phyloP scores from a whole-genome alignment of 2,329 filamentous ascomycete species.

The Apiospora marii region DNA sequence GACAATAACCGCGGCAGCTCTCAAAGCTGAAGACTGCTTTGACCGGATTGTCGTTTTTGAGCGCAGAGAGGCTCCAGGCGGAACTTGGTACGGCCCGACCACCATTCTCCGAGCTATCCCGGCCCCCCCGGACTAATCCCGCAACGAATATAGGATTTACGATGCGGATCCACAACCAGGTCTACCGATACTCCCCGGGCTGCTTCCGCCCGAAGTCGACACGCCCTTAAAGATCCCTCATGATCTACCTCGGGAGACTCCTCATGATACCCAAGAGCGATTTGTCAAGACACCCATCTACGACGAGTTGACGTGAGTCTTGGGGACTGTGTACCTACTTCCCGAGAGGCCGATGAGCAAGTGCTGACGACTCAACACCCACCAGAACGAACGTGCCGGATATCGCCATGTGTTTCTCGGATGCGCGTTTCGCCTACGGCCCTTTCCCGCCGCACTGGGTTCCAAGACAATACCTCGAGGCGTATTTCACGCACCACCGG shows the following conservation, averaged over 20 bases:
- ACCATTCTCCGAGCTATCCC: background rate
- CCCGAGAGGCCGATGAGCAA: background rate
- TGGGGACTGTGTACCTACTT: too few species aligned
- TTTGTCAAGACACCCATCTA: conserved; percentile 60
- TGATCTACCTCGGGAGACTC: conserved; percentile 39
- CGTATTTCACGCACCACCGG: conserved; percentile 60
- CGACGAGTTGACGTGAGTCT: conserved; percentile 57
- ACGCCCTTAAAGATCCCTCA: conserved; percentile 53
- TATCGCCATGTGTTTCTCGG: conserved; percentile 64
- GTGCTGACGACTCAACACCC: background rate
- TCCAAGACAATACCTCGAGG: conserved; percentile 62
- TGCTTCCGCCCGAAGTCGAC: conserved; percentile 54
- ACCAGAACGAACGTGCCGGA: conserved; percentile 62
- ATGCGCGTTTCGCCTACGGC: conserved; percentile 60
- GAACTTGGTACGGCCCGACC: conserved; percentile 49
- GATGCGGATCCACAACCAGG: conserved; percentile 50
- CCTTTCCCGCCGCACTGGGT: conserved; percentile 64
- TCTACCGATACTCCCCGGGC: conserved; percentile 50
- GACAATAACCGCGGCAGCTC: conserved; percentile 55
- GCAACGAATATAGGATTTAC: conserved; percentile 53
- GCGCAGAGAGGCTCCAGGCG: conserved; percentile 50
- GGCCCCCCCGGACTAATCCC: background rate
- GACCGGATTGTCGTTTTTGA: conserved; percentile 53
- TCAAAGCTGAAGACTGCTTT: conserved; percentile 54
- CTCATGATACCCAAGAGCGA: conserved; percentile 51